Evolutionary conservation across 495 filamentous ascomycete species (phyloP).

Genomic region (Pyronema omphalodes): DNA sequence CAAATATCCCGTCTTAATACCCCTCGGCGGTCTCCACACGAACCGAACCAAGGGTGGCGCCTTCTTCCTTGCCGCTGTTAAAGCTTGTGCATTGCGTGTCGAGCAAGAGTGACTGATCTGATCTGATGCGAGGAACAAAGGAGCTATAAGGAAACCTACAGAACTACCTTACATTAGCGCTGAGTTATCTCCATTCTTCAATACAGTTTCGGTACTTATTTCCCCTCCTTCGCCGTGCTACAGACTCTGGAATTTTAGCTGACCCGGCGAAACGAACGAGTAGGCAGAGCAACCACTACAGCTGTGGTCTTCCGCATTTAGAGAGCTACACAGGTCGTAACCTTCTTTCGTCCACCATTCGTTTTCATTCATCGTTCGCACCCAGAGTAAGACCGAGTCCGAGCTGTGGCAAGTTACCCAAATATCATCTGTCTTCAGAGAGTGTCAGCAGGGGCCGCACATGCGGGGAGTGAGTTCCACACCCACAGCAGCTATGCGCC

Average conservation of each 20-base stretch:
- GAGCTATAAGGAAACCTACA: neutral
- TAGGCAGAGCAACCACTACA: no score
- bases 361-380: no score
- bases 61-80: neutral
- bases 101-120: neutral
- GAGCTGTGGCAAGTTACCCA: neutral
- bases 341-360: constrained; percentile 6
- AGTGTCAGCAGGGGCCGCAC: constrained; percentile 16
- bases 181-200: constrained; percentile 12
- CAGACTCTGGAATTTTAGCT: no score
- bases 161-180: constrained; percentile 11
- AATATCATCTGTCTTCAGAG: constrained; percentile 7
- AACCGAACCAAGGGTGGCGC: no score
- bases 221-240: no score
- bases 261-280: no score
- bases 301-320: no score
- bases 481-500: constrained; percentile 1
- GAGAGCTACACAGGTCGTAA: constrained; percentile 4
- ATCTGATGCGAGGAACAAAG: neutral
- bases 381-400: neutral
- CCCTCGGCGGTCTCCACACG: no score
- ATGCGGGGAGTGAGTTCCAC: constrained; percentile 21
- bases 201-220: neutral
- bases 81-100: neutral
- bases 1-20: no score